phyloP scores from a whole-genome alignment of 768 basidiomycete genomes.

The Ramaria rubella region DNA sequence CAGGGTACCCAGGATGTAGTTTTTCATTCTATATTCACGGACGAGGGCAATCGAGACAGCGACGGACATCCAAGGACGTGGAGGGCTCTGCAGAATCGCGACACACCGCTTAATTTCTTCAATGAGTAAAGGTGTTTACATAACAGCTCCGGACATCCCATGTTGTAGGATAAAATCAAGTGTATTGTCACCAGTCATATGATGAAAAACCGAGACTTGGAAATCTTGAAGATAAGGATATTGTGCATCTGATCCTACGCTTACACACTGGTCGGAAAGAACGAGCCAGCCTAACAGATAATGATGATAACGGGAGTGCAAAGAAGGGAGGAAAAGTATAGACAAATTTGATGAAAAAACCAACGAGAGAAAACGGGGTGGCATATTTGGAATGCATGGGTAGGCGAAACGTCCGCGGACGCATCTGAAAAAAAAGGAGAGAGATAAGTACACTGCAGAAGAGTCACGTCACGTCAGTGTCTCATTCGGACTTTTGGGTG shows the following conservation, averaged over 20 bases:
- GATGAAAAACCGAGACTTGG: background rate
- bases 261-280: constrained; percentile 17
- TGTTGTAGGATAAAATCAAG: background rate
- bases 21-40: constrained; percentile 68
- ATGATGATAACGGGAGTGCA: constrained; percentile 9
- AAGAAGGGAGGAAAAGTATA: constrained; percentile 19
- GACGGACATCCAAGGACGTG: constrained; percentile 49
- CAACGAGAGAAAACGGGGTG: constrained; percentile 11
- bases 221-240: constrained; percentile 4
- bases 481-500: background rate
- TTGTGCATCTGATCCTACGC: constrained; percentile 11
- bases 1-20: constrained; percentile 59
- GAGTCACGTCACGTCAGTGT: background rate
- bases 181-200: no score
- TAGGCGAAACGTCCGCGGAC: background rate
- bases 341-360: no score
- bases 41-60: constrained; percentile 43
- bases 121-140: constrained; percentile 54
- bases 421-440: background rate
- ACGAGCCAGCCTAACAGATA: constrained; percentile 8
- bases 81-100: constrained; percentile 55
- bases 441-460: background rate
- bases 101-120: constrained; percentile 62
- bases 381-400: background rate
- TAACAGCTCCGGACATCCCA: background rate